Base-by-base conservation (phyloP, 257 asterid species). In the Rehmannia glutinosa region DNA sequence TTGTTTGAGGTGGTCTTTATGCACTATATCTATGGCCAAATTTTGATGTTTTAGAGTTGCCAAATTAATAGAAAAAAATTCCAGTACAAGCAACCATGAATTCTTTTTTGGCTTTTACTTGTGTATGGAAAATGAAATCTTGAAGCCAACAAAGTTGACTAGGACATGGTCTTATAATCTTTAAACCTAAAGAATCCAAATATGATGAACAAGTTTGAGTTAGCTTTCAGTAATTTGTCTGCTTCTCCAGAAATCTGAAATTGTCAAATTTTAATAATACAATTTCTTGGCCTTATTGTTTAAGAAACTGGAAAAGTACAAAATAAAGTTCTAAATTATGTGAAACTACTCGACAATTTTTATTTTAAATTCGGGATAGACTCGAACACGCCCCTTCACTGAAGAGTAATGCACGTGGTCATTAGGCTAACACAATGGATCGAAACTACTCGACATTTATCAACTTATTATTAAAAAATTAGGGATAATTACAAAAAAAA, bases 131-230 rank as follows among this genome's bases (percentile, higher is more conserved):
- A 10, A 58, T 33, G 16, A 25, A 57, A 33, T 25, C 20, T 63
- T 46, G 38, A n/a, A 46, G 73, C 60, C 73, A 41, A 11, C 66
- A 42, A 17, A 42, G 28, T 60, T 60, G 77, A 76, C 80, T 17
- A 50, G 3, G 23, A 43, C 70, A 21, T n/a, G n/a, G n/a, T 25
- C 33, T 68, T 55, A 47, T 32, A 30, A 45, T 41, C 30, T 51
- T 43, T 3, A 60, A 11, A 30, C 41, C 56, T 1, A 67, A 42
- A 45, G 6, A 4, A 41, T 11, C 55, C 32, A 23, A 47, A 66
- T 10, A 23, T 30, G 9, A 5, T 1, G 39, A 54, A 42, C 1
- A 12, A 15, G 16, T 15, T 60, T 42, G 61, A 61, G 68, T 30
- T 11, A 50, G 50, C 51, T 13, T 36, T 38, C n/a, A 8, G 5